Percentiles rank a stretch among this genome's conserved stretches.
phyloP scores from a whole-genome alignment of 1,139 yeast species.

The Blastobotrys ciferrii region DNA sequence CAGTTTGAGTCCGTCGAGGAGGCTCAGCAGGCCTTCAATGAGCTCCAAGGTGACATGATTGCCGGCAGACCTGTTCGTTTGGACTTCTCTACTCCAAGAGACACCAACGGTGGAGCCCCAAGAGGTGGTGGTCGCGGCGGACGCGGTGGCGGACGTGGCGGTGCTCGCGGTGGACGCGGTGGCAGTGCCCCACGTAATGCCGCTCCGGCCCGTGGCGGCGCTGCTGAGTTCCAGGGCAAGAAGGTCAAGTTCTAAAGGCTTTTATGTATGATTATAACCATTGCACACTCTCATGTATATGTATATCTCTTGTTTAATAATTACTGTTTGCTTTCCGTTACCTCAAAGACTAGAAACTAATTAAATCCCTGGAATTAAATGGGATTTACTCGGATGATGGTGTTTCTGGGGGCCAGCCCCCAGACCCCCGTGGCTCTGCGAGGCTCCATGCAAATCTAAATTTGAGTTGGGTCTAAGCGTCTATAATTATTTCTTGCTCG shows the following conservation, averaged over 20 bases:
- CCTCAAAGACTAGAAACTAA: background rate
- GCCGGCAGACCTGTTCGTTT: constrained; percentile 94
- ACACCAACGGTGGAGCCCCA: constrained; percentile 45
- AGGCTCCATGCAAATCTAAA: no score
- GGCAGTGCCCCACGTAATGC: constrained; percentile 32
- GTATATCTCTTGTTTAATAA: background rate
- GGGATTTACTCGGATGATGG: no score
- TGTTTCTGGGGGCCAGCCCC: no score
- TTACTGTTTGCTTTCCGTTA: background rate
- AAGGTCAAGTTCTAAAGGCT: constrained; percentile 37
- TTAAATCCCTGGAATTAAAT: background rate
- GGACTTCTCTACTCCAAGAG: constrained; percentile 92
- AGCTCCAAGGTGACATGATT: constrained; percentile 82
- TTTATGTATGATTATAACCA: background rate
- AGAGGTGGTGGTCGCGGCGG: constrained; percentile 44
- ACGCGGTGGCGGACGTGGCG: constrained; percentile 48
- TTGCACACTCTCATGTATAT: background rate
- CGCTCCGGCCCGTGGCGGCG: constrained; percentile 28
- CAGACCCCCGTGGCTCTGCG: no score
- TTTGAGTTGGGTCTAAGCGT: no score
- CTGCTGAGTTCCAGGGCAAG: constrained; percentile 38
- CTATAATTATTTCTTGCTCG: no score
- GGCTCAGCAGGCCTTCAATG: constrained; percentile 86
- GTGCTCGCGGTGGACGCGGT: constrained; percentile 32
- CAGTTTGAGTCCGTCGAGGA: constrained; percentile 85